phyloP scores from a whole-genome alignment of 805 yeast genomes.

The Wickerhamiella musiphila region DNA sequence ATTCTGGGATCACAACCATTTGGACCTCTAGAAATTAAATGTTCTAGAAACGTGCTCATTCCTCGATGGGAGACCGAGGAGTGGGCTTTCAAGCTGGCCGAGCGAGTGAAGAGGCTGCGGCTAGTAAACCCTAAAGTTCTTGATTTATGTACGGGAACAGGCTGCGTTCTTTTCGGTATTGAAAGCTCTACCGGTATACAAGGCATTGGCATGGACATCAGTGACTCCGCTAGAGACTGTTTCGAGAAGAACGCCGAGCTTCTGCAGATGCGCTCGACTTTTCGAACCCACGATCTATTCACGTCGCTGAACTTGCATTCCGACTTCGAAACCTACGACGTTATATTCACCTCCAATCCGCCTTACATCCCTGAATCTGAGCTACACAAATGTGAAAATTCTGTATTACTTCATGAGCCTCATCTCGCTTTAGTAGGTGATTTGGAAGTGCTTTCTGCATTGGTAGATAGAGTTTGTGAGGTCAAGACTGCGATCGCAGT shows the following conservation, averaged over 20 bases:
- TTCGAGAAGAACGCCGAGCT: slow-evolving; percentile 10
- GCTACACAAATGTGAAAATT: slow-evolving; percentile 31
- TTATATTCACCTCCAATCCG: slow-evolving; percentile 76
- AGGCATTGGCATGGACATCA: slow-evolving; percentile 41
- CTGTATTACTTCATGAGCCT: slow-evolving; percentile 67
- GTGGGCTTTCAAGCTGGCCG: slow-evolving; percentile 41
- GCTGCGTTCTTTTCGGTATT: slow-evolving; percentile 39
- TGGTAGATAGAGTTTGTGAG: slow-evolving; percentile 30
- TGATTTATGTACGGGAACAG: slow-evolving; percentile 79
- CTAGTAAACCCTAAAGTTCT: slow-evolving; percentile 22
- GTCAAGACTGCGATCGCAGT: slow-evolving; percentile 39
- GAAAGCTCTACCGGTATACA: slow-evolving; percentile 26
- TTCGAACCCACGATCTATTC: slow-evolving; percentile 4
- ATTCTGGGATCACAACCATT: slow-evolving; percentile 78
- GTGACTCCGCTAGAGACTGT: slow-evolving; percentile 34
- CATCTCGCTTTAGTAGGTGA: slow-evolving; percentile 62
- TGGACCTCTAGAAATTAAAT: slow-evolving; percentile 43
- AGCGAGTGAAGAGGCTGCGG: slow-evolving; percentile 7
- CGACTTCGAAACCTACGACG: no score
- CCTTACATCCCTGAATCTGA: slow-evolving; percentile 56
- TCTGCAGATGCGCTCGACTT: slow-evolving; percentile 3
- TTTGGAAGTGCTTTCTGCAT: slow-evolving; percentile 45
- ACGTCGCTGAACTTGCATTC: slow-evolving; percentile 9
- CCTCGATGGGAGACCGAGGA: slow-evolving; percentile 96
- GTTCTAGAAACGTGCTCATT: slow-evolving; percentile 53